These are phyloP conservation scores for Paramecium bursaria DNA, from an alignment of 73 alveolate genomes.

Conservation along the genomic window DNA sequence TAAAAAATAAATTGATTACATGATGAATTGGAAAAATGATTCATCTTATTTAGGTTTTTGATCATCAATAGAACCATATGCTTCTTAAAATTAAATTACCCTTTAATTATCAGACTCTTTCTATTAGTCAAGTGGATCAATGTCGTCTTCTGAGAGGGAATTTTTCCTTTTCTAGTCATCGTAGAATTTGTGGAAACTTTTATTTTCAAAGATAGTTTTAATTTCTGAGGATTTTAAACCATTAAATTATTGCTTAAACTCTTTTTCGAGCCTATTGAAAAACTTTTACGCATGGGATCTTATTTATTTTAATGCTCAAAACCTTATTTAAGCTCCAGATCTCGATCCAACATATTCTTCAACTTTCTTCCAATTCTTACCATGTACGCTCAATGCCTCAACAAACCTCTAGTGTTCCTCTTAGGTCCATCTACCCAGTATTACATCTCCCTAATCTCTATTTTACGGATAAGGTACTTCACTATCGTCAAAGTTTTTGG, in stretches of 20 bases:
- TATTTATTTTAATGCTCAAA: not conserved
- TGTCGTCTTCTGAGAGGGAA: no score
- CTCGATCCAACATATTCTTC: slow-evolving; percentile 84
- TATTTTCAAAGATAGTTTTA: slow-evolving; percentile 35
- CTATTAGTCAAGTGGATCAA: no score
- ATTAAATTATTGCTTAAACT: slow-evolving; percentile 47
- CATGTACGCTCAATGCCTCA: slow-evolving; percentile 81
- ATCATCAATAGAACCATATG: no score
- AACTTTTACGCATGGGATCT: slow-evolving; percentile 86
- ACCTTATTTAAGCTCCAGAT: slow-evolving; percentile 78
- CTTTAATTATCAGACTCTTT: no score
- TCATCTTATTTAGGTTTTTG: no score
- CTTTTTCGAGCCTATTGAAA: slow-evolving; percentile 78
- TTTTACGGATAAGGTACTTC: slow-evolving; percentile 38
- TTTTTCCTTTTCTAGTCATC: slow-evolving; percentile 24
- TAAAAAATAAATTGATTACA: no score
- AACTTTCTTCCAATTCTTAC: slow-evolving; percentile 85
- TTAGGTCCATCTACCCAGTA: slow-evolving; percentile 84
- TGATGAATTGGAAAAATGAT: slow-evolving; percentile 44
- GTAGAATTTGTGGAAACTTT: not conserved
- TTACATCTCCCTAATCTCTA: slow-evolving; percentile 51
- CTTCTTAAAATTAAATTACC: no score
- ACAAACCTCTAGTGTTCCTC: slow-evolving; percentile 82
- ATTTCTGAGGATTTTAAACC: slow-evolving; percentile 49
- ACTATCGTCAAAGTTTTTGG: slow-evolving; percentile 34